Base-by-base conservation (phyloP, 139 green algal genomes). In the Chlamydomonas asymmetrica region DNA sequence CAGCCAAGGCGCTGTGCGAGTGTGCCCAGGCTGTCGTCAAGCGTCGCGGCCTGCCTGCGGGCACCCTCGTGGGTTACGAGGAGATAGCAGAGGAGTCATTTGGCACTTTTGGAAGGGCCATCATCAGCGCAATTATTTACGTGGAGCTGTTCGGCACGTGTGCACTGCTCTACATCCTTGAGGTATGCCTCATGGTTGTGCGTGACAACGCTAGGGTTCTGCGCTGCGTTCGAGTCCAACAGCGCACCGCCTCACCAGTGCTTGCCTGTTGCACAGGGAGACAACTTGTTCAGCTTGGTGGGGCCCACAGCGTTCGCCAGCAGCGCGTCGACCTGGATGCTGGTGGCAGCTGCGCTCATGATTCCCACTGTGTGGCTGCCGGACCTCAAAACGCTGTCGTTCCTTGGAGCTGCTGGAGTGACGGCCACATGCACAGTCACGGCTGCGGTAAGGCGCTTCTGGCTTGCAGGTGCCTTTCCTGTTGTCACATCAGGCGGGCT, bases 311-410 rank as follows among this genome's bases (percentile, higher is more conserved):
- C 25, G 7, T 40, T 83, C 50, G 68, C 66, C 16, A 66, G 35
- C 63, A 67, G 66, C 37, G 48, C 49, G 34, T 59, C 63, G n/a
- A 67, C 57, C 16, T 87, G 73, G 67, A 88, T 84, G 73, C 61
- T 85, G 31, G 23, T 84, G 49, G 81, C 83, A 8, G 79, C 86
- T 10, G 65, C 49, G 1, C 45, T 91, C 37, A 88, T 96, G 75
- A 81, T 93, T 37, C 90, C 90, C 38, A 96, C 91, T 34, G 84
- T 90, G n/a, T 93, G 91, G 85, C 80, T 96, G 66, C 83, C 86
- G 2, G 81, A 94, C 71, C 70, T 96, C 25, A 76, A 72, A 27
- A 60, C 88, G 23, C 84, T 96, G 35, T 89, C 87, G 10, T 85
- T 77, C 75, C 67, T 96, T 10, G 89, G 91, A 10, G 73, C 83